These are phyloP conservation scores for Umbelopsis isabellina DNA, from an alignment of 192 early-diverging fungal genomes.

Conservation along the genomic window DNA sequence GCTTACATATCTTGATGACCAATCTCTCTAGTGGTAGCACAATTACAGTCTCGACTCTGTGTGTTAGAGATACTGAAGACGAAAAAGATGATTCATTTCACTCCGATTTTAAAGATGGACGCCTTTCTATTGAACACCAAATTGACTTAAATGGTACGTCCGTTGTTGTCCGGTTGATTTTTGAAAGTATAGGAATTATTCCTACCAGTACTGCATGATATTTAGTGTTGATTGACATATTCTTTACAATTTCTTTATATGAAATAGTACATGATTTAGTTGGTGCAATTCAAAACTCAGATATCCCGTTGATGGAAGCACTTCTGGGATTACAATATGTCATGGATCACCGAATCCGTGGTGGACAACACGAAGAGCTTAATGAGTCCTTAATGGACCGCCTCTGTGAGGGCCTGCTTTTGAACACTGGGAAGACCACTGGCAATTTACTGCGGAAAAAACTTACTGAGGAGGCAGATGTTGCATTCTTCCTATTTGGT, in stretches of 20 bases:
- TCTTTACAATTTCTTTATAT: constrained; percentile 10
- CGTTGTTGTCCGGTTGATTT: neutral
- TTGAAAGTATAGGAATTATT: neutral
- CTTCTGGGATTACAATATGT: constrained; percentile 91
- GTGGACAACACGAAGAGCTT: constrained; percentile 80
- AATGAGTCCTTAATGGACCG: constrained; percentile 84
- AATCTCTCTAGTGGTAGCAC: neutral
- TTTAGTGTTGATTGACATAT: neutral
- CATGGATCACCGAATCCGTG: constrained; percentile 90
- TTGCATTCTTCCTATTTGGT: constrained; percentile 91
- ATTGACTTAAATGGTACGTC: constrained; percentile 58
- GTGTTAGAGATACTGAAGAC: neutral
- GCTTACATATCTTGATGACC: neutral
- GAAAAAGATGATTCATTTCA: neutral
- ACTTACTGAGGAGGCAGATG: constrained; percentile 77
- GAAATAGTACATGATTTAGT: constrained; percentile 77
- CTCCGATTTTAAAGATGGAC: constrained; percentile 45
- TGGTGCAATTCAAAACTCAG: constrained; percentile 66
- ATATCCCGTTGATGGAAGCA: constrained; percentile 79
- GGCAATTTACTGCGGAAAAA: constrained; percentile 64
- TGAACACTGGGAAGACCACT: constrained; percentile 70
- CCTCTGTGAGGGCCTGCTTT: constrained; percentile 81
- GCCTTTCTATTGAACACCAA: constrained; percentile 68
- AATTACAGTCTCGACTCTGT: neutral
- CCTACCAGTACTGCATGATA: neutral